Base-by-base conservation (phyloP, 371 early-diverging fungal species). In the Rhizopus arrhizus region DNA sequence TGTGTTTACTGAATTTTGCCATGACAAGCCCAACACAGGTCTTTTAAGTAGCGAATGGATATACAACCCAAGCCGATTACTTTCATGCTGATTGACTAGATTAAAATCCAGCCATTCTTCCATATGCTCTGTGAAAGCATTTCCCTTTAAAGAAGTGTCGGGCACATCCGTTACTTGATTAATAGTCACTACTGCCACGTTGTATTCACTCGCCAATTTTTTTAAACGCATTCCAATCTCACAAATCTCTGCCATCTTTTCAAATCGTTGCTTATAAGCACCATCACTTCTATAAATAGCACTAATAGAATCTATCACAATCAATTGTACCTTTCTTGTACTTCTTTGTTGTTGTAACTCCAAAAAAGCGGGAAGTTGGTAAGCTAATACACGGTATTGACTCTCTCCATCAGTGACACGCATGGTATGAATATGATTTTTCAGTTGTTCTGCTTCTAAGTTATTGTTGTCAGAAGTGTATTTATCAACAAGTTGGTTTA, bases 261-360 rank as follows among this genome's bases (percentile, higher is more conserved):
- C 72, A 29, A 76, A 76, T n/a, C 64, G 41, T 2, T 52, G 57
- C 3, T 60, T 53, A 8, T 48, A 48, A 13, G 40, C 29, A 15
- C 50, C 53, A 13, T 65, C 36, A 13, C 55, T 28, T 16, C 91
- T 83, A 65, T 92, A 87, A 36, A 86, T 83, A 6, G 91, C 88
- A 13, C 91, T 83, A n/a, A 95, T 87, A 0, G 94, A 92, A 70
- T 95, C 96, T 35, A 95, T 78, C 8, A 95, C 82, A 15, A 95
- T 74, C 28, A 95, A 68, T 1, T 85, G 75, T 16, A 92, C 77
- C 34, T 78, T 75, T 8, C 71, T 65, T 8, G 13, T 15, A 16
- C 15, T 12, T 22, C 22, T 22, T 11, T 53, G 47, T 28, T 9
- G 67, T 5, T 57, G 63, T 13, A 59, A 66, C n/a, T 74, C 66